Conservation (phyloP, 2,329 filamentous ascomycete species). For the Cladosporium phlei region DNA sequence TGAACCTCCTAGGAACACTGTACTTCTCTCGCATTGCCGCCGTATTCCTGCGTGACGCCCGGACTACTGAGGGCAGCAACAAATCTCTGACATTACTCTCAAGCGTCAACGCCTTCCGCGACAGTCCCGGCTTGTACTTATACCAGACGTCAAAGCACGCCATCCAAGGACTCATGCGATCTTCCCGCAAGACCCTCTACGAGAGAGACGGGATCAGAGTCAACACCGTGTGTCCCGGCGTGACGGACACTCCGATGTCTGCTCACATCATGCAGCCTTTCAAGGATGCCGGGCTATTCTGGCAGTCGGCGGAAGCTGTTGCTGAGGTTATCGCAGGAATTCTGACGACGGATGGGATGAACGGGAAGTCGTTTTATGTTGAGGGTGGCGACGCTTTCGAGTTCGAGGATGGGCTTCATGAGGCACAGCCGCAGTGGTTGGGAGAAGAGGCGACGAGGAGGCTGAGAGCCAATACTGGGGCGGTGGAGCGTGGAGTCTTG, state of each 20-base stretch:
- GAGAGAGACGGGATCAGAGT: constrained; percentile 32
- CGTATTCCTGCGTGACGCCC: constrained; percentile 44
- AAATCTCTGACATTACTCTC: constrained; percentile 42
- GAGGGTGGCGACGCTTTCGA: constrained; percentile 44
- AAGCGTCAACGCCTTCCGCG: constrained; percentile 47
- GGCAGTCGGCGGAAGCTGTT: constrained; percentile 21
- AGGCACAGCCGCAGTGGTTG: constrained; percentile 40
- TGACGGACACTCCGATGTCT: constrained; percentile 35
- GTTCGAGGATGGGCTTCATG: constrained; percentile 40
- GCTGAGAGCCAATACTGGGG: constrained; percentile 22
- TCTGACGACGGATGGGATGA: constrained; percentile 33
- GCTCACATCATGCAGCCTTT: constrained; percentile 17
- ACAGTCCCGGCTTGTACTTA: constrained; percentile 44
- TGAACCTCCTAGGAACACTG: constrained; percentile 45
- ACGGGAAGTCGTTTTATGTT: constrained; percentile 41
- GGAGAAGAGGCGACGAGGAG: constrained; percentile 32
- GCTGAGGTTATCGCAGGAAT: constrained; percentile 21
- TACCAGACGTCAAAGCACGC: constrained; percentile 34
- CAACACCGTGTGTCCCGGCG: constrained; percentile 42
- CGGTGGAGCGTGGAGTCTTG: too few relatives aligned
- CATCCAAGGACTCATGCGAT: constrained; percentile 24
- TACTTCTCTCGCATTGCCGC: constrained; percentile 47
- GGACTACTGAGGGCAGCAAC: constrained; percentile 29
- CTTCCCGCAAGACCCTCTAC: constrained; percentile 21
- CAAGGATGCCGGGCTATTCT: constrained; percentile 17